Evolutionary conservation across 306 rosid genomes (phyloP).

Genomic region (Vigna angularis): DNA sequence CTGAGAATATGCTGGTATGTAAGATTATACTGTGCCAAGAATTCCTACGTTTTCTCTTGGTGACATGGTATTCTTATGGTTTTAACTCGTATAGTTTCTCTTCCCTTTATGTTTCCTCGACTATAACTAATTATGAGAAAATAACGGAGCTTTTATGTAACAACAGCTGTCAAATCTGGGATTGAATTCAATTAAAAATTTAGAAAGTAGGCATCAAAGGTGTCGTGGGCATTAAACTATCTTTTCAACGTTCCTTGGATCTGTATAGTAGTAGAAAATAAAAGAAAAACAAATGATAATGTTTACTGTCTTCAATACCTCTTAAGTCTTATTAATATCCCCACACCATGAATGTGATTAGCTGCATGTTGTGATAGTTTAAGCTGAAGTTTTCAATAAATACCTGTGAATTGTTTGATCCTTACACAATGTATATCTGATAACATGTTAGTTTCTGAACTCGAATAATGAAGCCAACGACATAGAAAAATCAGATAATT

Average conservation of each 20-base stretch:
- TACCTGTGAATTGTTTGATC: slow-evolving; percentile 8
- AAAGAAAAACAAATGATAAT: slow-evolving; percentile 8
- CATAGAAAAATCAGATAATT: slow-evolving; percentile 19
- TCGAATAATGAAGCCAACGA: slow-evolving; percentile 8
- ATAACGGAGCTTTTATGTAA: slow-evolving; percentile 22
- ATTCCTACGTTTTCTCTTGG: slow-evolving; percentile 19
- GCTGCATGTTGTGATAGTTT: slow-evolving; percentile 1
- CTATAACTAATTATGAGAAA: slow-evolving; percentile 30
- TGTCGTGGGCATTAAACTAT: slow-evolving; percentile 3
- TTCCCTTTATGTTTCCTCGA: background rate
- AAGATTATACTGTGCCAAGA: slow-evolving; percentile 24
- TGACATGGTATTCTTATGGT: background rate
- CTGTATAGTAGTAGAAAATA: slow-evolving; percentile 5
- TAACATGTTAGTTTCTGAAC: background rate
- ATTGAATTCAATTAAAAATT: background rate
- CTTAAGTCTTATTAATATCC: background rate
- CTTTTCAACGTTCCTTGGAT: slow-evolving; percentile 21
- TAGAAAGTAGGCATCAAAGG: background rate
- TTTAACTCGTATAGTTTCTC: slow-evolving; percentile 10
- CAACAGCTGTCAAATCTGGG: slow-evolving; percentile 7
- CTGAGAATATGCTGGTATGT: slow-evolving; percentile 89
- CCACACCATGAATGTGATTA: background rate
- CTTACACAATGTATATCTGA: background rate
- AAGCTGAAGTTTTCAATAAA: slow-evolving; percentile 1
- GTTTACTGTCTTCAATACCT: slow-evolving; percentile 3